Conservation (phyloP, 129 eudicot species). For the Centaurea solstitialis region DNA sequence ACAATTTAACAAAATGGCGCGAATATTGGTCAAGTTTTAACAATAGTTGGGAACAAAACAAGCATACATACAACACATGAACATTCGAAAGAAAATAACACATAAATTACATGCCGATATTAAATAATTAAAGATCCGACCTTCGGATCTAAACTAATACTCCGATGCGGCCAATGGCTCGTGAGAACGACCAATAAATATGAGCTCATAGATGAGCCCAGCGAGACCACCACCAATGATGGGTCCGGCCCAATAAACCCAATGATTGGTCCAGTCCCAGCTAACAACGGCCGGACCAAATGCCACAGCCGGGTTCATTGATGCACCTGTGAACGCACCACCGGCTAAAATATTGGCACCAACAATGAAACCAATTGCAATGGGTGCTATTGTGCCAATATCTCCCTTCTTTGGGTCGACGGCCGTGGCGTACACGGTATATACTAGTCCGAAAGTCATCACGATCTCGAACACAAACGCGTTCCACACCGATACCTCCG, state of each 20-base stretch:
- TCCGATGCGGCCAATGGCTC: conserved; percentile 50
- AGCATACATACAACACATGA: conserved; percentile 4
- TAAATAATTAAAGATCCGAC: not conserved
- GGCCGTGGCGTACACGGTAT: conserved; percentile 69
- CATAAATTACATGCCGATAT: not conserved
- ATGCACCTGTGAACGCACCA: conserved; percentile 62
- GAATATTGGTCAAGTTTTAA: not conserved
- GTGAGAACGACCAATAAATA: conserved; percentile 47
- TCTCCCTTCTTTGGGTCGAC: conserved; percentile 58
- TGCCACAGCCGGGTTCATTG: conserved; percentile 61
- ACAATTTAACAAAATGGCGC: no score
- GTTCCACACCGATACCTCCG: conserved; percentile 48
- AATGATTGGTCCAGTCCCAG: conserved; percentile 48
- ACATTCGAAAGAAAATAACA: not conserved
- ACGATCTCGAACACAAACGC: conserved; percentile 53
- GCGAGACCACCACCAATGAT: conserved; percentile 50
- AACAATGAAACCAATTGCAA: conserved; percentile 59
- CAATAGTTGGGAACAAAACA: not conserved
- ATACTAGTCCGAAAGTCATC: conserved; percentile 64
- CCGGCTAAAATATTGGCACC: conserved; percentile 65
- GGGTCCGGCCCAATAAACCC: conserved; percentile 68
- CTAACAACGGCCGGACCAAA: conserved; percentile 60
- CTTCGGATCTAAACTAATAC: not conserved
- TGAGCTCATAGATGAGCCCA: conserved; percentile 43
- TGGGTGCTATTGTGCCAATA: conserved; percentile 49